Evolutionary conservation across 768 basidiomycete species (phyloP).

Genomic region (Pleurotus giganteus): DNA sequence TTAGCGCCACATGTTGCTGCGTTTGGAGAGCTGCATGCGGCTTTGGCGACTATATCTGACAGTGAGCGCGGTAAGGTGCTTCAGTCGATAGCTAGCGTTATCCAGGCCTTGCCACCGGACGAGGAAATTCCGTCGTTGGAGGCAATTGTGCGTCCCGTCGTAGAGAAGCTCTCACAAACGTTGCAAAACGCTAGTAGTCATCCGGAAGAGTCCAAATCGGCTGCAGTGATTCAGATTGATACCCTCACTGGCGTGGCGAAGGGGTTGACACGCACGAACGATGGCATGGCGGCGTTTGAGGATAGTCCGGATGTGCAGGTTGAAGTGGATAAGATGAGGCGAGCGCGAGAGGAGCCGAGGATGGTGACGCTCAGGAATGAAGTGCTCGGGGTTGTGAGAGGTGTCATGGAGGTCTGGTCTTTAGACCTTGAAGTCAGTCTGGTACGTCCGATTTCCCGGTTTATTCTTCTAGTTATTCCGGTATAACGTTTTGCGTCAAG

Average conservation of each 20-base stretch:
- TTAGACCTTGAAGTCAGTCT: conserved; percentile 73
- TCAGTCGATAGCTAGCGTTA: conserved; percentile 90
- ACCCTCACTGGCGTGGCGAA: conserved; percentile 84
- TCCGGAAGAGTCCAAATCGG: conserved; percentile 67
- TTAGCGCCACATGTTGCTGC: conserved; percentile 81
- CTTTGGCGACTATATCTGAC: conserved; percentile 74
- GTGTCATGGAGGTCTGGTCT: conserved; percentile 73
- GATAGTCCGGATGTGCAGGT: conserved; percentile 49
- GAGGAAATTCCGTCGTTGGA: conserved; percentile 79
- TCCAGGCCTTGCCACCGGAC: conserved; percentile 80
- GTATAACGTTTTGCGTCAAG: conserved; percentile 31
- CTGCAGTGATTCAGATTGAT: conserved; percentile 72
- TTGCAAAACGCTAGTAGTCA: conserved; percentile 47
- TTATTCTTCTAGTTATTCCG: not conserved
- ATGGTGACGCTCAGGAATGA: conserved; percentile 64
- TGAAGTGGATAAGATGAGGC: conserved; percentile 53
- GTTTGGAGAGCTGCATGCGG: conserved; percentile 82
- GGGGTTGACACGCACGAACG: conserved; percentile 77
- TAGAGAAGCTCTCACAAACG: conserved; percentile 64
- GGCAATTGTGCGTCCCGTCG: conserved; percentile 74
- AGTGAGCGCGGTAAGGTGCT: conserved; percentile 88
- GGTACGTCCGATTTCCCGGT: conserved; percentile 46
- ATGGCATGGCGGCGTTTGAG: conserved; percentile 61
- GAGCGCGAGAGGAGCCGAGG: conserved; percentile 61
- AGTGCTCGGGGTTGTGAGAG: conserved; percentile 58